Evolutionary conservation across 2,329 filamentous ascomycete genomes (phyloP), one percentile per base, ranked within the genome.

Genomic region (Davidsoniella eucalypti): DNA sequence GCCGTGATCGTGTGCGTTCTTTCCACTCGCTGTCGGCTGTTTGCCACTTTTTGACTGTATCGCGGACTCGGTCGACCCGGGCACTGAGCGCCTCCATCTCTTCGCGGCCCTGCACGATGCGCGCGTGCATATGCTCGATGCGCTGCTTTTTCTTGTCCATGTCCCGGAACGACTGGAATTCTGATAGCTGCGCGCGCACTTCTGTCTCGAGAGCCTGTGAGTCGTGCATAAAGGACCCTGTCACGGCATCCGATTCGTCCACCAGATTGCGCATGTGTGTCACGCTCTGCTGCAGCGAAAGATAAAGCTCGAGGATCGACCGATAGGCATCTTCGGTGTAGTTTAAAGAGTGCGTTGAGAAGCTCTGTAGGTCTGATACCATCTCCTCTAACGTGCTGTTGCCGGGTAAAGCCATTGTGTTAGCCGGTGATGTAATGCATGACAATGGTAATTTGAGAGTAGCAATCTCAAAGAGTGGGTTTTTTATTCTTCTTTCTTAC

Each of bases 321-420:
- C 84, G 83, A 64, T 87, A 88, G 2, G 80, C 80, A 52, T 82
- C 76, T 61, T 88, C 83, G 40, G 90, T 73, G 33, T 73, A 73
- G 54, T 73, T 70, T 14, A 79, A 84, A 21, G 79, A 76, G 18
- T 69, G 64, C 50, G 76, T 70, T 18, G 82, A 82, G 60, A 79
- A 71, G 29, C 71, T 65, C 56, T 71, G 72, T 9, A 87, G 68
- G 38, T 50, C 43, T 2, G 46, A 41, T 6, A 54, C 42, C 41
- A 54, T 48, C 44, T 54, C 52, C 29, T 51, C 49, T 10, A 54
- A 41, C 3, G 49, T 51, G 41, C 52, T 54, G 36, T 29, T 43
- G n/a, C 16, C 10, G 36, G 33, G 23, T 38, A 17, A 39, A 33
- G 12, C 3, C 29, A 33, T 33, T 33, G 29, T 33, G 12, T 33